Conservation (phyloP, 148 eudicot species). For the Limonium bicolor region DNA sequence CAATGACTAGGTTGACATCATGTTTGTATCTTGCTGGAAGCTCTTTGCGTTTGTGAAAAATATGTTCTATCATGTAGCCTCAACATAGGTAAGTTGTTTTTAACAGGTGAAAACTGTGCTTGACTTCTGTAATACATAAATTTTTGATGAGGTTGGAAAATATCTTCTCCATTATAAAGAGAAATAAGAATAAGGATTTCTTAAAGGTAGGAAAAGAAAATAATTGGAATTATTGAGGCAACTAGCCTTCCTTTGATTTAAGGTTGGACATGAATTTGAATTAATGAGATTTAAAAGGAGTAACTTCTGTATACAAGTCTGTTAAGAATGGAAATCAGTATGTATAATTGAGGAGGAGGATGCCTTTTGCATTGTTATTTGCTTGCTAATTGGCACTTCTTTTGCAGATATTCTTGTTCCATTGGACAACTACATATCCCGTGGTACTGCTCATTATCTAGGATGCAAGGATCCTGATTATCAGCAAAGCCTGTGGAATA, state of each 20-base stretch:
- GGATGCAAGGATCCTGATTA: constrained; percentile 91
- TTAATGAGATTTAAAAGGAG: too few relatives aligned
- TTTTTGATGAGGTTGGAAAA: too few relatives aligned
- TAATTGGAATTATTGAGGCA: too few relatives aligned
- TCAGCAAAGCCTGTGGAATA: constrained; percentile 96
- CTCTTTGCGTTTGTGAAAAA: too few relatives aligned
- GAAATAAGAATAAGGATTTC: too few relatives aligned
- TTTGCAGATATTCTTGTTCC: constrained; percentile 83
- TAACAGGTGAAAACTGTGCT: not conserved
- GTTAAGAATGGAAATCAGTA: not conserved
- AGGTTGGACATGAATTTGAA: too few relatives aligned
- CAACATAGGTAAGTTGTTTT: not conserved
- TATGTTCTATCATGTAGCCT: too few relatives aligned
- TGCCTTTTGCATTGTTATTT: not conserved
- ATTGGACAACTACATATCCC: constrained; percentile 81
- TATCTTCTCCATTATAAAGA: too few relatives aligned
- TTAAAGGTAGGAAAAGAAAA: too few relatives aligned
- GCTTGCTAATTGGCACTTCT: constrained; percentile 2
- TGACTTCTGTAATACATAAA: not conserved
- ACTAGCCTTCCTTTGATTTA: too few relatives aligned
- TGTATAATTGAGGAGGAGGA: not conserved
- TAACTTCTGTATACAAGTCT: too few relatives aligned
- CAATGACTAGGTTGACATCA: not conserved
- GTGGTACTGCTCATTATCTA: constrained; percentile 75
- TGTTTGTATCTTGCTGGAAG: too few relatives aligned